phyloP scores from a whole-genome alignment of 78 protist genomes.

The Dictyostelium capitatum region DNA sequence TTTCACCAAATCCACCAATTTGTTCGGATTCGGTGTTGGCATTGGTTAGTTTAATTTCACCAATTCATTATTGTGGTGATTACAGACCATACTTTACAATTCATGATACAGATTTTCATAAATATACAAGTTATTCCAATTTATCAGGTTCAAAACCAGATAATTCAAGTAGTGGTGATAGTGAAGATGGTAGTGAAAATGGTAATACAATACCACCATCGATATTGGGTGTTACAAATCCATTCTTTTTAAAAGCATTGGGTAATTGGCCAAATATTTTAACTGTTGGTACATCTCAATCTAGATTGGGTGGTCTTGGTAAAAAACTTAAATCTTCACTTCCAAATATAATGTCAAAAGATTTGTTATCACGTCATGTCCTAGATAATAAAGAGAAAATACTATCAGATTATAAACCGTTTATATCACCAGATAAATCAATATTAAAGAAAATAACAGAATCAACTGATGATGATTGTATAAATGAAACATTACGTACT shows the following conservation, averaged over 20 bases:
- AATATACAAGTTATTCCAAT: conserved; percentile 14
- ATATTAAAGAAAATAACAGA: conserved; percentile 49
- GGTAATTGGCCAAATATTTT: conserved; percentile 86
- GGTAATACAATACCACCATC: conserved; percentile 38
- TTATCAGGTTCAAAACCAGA: neutral
- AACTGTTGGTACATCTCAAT: conserved; percentile 26
- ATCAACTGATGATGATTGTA: conserved; percentile 5
- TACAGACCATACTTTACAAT: conserved; percentile 90
- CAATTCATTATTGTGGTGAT: conserved; percentile 77
- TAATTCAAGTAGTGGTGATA: neutral
- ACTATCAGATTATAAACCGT: conserved; percentile 47
- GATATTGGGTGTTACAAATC: conserved; percentile 89
- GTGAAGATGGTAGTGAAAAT: neutral
- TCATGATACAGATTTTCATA: conserved; percentile 84
- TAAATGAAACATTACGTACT: conserved; percentile 52
- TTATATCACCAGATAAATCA: conserved; percentile 51
- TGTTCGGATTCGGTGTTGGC: conserved; percentile 81
- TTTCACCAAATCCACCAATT: conserved; percentile 69
- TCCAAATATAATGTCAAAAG: conserved; percentile 55
- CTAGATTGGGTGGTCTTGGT: conserved; percentile 37
- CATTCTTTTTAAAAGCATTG: conserved; percentile 85
- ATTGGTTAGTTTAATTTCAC: conserved; percentile 78
- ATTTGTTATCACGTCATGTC: conserved; percentile 10
- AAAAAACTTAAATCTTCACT: conserved; percentile 37
- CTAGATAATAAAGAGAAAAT: conserved; percentile 42